Base-by-base conservation (phyloP, 257 asterid genomes). In the Schizonepeta tenuifolia region DNA sequence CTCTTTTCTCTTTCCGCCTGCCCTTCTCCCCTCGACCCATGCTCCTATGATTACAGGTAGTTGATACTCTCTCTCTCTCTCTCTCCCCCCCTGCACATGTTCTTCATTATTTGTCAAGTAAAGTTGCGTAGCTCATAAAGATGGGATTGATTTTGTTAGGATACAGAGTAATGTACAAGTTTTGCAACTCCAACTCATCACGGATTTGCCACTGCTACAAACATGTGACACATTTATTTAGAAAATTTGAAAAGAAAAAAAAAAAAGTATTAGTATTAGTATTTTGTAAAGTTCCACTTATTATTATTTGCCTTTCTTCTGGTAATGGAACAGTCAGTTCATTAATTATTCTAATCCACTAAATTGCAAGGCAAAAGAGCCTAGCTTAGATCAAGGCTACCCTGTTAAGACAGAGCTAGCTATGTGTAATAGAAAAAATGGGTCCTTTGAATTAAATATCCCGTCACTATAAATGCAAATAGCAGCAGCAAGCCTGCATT, bases 41-140 rank as follows among this genome's bases (percentile, higher is more conserved):
- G 95, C 59, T 69, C 83, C 31, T 88, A 82, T 58, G 88, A 86
- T 76, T 88, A 86, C 88, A 82, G 89, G 91, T 88, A 44, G 13
- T 1, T 28, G 5, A 0, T 10, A 4, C 12, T 12, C 58, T 21
- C 43, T 43, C 35, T 53, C 47, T 38, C 28, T 60, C 26, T 26
- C 10, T 26, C 31, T 28, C 38, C 18, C 18, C 38, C 18, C 18
- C 43, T 56, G 74, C 74, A 65, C 56, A 21, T 70, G 80, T 40
- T 71, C 22, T 41, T 59, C 61, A 22, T 64, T 69, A 68, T 28
- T 28, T 24, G 24, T 22, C 5, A 68, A 68, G 72, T 74, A 54
- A 53, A 73, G 65, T 72, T 62, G 54, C 54, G 4, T 50, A 1
- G 47, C 7, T 31, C 36, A 31, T 31, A 31, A 31, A 31, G 36